Evolutionary conservation across 495 filamentous ascomycete species (phyloP), one percentile per base, ranked within the genome.

Genomic region (Geoglossum glabrum): DNA sequence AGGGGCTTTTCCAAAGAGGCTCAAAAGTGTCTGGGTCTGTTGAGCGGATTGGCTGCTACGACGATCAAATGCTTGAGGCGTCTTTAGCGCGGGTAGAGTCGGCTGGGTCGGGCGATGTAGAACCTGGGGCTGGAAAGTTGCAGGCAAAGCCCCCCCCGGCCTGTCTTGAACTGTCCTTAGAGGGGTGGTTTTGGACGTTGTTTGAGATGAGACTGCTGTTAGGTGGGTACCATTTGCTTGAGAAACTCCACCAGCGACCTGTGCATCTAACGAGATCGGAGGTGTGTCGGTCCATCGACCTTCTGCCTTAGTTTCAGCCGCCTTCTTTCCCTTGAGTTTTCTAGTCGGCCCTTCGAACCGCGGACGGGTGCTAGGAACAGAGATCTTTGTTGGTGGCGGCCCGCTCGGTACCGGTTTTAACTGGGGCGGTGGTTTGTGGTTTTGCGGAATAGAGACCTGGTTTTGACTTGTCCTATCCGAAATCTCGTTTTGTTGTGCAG

Each of bases 1-100:
- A 13, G 67, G 28, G 1, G 76, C 64, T 62, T 85, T 86, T n/a
- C 77, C 77, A 61, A 90, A 87, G 8, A 90, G 74, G 8, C 80
- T 84, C 13, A 89, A 74, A 11, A 90, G 70, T 10, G 78, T 71
- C 36, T 82, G 80, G 61, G 74, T 80, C 57, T 92, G 86, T 10
- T 85, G 79, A 3, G 68, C 61, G 6, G 75, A 76, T 36, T 76
- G 72, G 40, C 69, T 70, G 40, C 40, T 45, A 45, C 40, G 40
- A 13, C 40, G 40, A 21, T 45, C 40, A 10, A 45, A 45, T 21
- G 40, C 6, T 75, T 68, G 8, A 71, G 60, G 38, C 58, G 62
- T 21, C 38, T 59, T 59, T 45, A 59, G 55, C n/a, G n/a, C n/a
- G n/a, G n/a, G n/a, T n/a, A 36, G 61, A 62, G 62, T n/a, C n/a